Evolutionary conservation across 495 filamentous ascomycete species (phyloP), one percentile per base, ranked within the genome.

Genomic region (Penicillium longicatenatum): DNA sequence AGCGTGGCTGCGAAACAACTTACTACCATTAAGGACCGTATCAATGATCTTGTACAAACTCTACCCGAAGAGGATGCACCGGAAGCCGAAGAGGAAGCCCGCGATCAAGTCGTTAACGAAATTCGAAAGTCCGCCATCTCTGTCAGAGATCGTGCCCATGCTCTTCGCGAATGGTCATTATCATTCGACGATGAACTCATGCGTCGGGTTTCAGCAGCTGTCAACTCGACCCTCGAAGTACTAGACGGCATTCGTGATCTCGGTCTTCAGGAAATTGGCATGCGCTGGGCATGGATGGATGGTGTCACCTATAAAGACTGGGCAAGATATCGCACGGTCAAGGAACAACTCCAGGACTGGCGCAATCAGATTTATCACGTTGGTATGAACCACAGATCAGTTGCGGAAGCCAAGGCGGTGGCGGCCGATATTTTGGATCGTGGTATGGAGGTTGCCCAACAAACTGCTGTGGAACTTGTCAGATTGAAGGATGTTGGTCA

Each of bases 271-370:
- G 93, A 97, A 66, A 90, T 99, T 52, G 95, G 95, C 41, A 93
- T 95, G 84, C 90, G 94, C 57, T 99, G 95, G 93, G 92, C 93
- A 1, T 95, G 90, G 88, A 96, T 91, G 82, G 93, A 97, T 51
- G 89, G 89, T 37, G 84, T 99, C 57, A 93, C 92, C 6, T 96
- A 98, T 79, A 93, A 94, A 64, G 92, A 97, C 68, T 99, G 95
- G 95, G 83, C 84, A 26, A 90, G 89, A 64, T 98, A 97, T 67
- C 89, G 97, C 65, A 79, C 87, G 24, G 78, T 98, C 55, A 95
- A 90, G 75, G 83, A 83, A 43, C 85, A 89, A 26, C 89, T 97
- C 45, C 87, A 91, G 37, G 87, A 90, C 65, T 96, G 94, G 92
- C 84, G 87, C 33, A 78, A 81, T n/a, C 86, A 91, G 52, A 87